Percentiles rank a stretch among this genome's conserved stretches.
Conservation (phyloP, 768 basidiomycete species). For the Fomitopsis pulvina region DNA sequence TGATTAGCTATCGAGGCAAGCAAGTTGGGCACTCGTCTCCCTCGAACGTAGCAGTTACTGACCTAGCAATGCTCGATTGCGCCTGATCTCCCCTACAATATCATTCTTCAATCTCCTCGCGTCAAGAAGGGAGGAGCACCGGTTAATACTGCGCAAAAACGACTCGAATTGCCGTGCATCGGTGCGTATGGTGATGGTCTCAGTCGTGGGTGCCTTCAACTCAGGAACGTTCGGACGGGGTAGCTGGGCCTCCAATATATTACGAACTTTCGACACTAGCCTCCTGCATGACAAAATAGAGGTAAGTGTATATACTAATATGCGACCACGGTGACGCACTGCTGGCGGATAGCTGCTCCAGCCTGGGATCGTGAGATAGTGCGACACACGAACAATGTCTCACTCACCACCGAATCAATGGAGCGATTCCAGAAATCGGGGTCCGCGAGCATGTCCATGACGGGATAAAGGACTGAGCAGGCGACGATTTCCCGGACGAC, state of each 20-base stretch:
- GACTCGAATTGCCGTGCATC: slow-evolving; percentile 82
- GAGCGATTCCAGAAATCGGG: slow-evolving; percentile 96
- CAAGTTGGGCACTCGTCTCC: not conserved
- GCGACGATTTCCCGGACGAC: slow-evolving; percentile 78
- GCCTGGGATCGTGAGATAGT: slow-evolving; percentile 30
- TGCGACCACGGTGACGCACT: slow-evolving; percentile 44
- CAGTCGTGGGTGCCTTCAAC: slow-evolving; percentile 39
- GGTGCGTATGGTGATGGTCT: slow-evolving; percentile 78
- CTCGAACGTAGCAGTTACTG: slow-evolving; percentile 10
- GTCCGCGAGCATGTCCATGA: slow-evolving; percentile 90
- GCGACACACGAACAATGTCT: not conserved
- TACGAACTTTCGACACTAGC: slow-evolving; percentile 82
- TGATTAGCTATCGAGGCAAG: slow-evolving; percentile 54
- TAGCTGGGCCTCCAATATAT: slow-evolving; percentile 74
- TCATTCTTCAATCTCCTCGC: slow-evolving; percentile 90
- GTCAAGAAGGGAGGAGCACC: slow-evolving; percentile 78
- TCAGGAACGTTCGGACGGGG: slow-evolving; percentile 48
- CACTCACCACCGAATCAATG: slow-evolving; percentile 84
- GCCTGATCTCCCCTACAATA: slow-evolving; percentile 83
- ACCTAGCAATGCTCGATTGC: slow-evolving; percentile 73
- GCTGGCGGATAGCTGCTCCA: slow-evolving; percentile 65
- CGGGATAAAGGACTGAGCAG: slow-evolving; percentile 76
- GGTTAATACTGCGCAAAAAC: slow-evolving; percentile 80
- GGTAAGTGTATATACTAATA: slow-evolving; percentile 25
- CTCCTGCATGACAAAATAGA: slow-evolving; percentile 39